A percentile compares a stretch with the other conserved stretches of the same genome.
Conservation (phyloP, 2,329 filamentous ascomycete genomes). For the Hypoxylon sp. region DNA sequence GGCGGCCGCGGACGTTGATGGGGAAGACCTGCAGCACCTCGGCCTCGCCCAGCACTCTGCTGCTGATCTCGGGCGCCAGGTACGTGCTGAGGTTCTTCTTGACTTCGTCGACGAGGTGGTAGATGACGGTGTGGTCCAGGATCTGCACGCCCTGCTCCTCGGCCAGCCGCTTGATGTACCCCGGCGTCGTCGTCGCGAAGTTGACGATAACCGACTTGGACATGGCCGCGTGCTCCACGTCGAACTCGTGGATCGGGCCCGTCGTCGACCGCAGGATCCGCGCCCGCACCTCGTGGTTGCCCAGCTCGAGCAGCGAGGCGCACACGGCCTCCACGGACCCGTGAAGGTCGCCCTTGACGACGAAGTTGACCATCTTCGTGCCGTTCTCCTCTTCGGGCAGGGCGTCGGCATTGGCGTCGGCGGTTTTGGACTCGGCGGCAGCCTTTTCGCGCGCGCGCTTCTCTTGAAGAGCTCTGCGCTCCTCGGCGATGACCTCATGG, state of each 20-base stretch:
- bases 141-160: conserved; percentile 76
- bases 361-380: conserved; percentile 73
- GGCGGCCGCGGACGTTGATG: conserved; percentile 78
- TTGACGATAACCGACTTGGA: conserved; percentile 81
- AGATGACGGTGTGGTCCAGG: conserved; percentile 87
- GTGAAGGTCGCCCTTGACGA: conserved; percentile 91
- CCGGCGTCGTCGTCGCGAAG: conserved; percentile 80
- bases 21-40: conserved; percentile 84
- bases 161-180: conserved; percentile 73
- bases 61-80: conserved; percentile 70
- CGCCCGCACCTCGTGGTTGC: conserved; percentile 83
- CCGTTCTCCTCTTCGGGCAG: conserved; percentile 51
- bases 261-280: conserved; percentile 79
- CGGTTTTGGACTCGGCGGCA: conserved; percentile 34
- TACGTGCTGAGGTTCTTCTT: conserved; percentile 72
- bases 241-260: conserved; percentile 82
- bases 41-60: conserved; percentile 84
- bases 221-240: conserved; percentile 84
- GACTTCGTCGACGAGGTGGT: conserved; percentile 78
- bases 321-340: conserved; percentile 92
- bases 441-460: conserved; percentile 65
- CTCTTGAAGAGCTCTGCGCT: conserved; percentile 64
- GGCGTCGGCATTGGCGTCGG: conserved; percentile 40
- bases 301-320: conserved; percentile 77
- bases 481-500: conserved; percentile 77